phyloP scores from a whole-genome alignment of 352 stramenopile species.

The Elongisporangium anandrum region DNA sequence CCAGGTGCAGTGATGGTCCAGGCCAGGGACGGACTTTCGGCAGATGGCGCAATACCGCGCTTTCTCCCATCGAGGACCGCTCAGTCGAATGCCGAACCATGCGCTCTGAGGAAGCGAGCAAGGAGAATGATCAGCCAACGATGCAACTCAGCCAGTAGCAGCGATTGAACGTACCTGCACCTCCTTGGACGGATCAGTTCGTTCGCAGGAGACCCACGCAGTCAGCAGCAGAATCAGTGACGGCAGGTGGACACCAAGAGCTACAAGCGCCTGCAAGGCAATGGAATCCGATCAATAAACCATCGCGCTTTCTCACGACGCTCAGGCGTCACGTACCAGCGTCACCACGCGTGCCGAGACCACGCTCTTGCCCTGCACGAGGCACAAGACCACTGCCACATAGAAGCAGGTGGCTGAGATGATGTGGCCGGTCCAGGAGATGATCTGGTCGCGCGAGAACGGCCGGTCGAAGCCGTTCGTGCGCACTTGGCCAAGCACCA shows the following conservation, averaged over 20 bases:
- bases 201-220: slow-evolving; percentile 70
- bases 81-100: slow-evolving; percentile 70
- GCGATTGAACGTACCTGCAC: slow-evolving; percentile 21
- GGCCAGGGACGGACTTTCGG: slow-evolving; percentile 66
- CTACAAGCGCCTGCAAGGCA: slow-evolving; percentile 36
- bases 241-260: slow-evolving; percentile 45
- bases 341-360: slow-evolving; percentile 3
- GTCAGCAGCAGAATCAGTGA: slow-evolving; percentile 42
- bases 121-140: not conserved
- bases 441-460: slow-evolving; percentile 74
- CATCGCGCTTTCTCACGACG: slow-evolving; percentile 8
- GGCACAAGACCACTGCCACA: slow-evolving; percentile 25
- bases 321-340: slow-evolving; percentile 6
- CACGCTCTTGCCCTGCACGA: slow-evolving; percentile 6
- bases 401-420: slow-evolving; percentile 66
- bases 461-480: slow-evolving; percentile 67
- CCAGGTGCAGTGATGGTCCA: slow-evolving; percentile 88
- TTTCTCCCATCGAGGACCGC: slow-evolving; percentile 74
- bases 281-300: slow-evolving; percentile 1
- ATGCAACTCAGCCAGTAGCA: slow-evolving; percentile 3
- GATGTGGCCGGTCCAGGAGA: slow-evolving; percentile 65
- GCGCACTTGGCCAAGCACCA: slow-evolving; percentile 36
- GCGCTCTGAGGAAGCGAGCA: slow-evolving; percentile 20
- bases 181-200: slow-evolving; percentile 50
- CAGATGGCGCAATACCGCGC: slow-evolving; percentile 77